Conservation (phyloP, 2,329 filamentous ascomycete genomes). For the Annulohypoxylon truncatum region DNA sequence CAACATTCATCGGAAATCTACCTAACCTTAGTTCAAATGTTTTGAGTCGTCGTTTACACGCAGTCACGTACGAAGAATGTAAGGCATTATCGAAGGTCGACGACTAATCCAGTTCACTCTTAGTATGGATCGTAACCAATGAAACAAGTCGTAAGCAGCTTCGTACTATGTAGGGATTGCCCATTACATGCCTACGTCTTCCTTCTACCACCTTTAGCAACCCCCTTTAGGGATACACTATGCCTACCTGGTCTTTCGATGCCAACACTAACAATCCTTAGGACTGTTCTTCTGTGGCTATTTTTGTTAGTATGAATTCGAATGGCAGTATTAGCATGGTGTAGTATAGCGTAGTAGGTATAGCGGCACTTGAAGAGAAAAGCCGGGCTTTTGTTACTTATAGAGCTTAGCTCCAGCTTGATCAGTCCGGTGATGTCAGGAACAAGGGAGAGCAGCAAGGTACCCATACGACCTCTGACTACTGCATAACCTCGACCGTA, state of each 20-base stretch:
- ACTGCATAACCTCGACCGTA: conserved; percentile 6
- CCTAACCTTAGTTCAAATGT: too few relatives aligned
- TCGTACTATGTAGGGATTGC: conserved; percentile 15
- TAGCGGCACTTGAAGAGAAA: conserved; percentile 28
- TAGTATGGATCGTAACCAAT: conserved; percentile 32
- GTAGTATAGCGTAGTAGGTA: conserved; percentile 4
- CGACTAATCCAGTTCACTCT: background rate
- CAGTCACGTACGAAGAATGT: too few relatives aligned
- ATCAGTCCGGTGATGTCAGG: conserved; percentile 38
- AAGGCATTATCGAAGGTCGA: conserved; percentile 14
- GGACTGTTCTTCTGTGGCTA: conserved; percentile 15
- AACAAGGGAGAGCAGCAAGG: conserved; percentile 39
- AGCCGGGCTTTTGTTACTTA: conserved; percentile 8
- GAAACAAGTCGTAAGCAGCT: conserved; percentile 14
- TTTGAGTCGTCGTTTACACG: too few relatives aligned
- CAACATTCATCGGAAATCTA: too few relatives aligned
- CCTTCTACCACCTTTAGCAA: background rate
- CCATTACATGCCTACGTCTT: conserved; percentile 15
- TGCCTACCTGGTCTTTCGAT: conserved; percentile 14
- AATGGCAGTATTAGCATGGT: conserved; percentile 15
- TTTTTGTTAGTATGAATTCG: background rate
- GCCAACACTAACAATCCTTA: conserved; percentile 14
- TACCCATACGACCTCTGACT: conserved; percentile 26
- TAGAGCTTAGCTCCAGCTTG: conserved; percentile 30
- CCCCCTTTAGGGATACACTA: conserved; percentile 4